Conservation (phyloP, 805 yeast species). For the Jamesozyma piceae region DNA sequence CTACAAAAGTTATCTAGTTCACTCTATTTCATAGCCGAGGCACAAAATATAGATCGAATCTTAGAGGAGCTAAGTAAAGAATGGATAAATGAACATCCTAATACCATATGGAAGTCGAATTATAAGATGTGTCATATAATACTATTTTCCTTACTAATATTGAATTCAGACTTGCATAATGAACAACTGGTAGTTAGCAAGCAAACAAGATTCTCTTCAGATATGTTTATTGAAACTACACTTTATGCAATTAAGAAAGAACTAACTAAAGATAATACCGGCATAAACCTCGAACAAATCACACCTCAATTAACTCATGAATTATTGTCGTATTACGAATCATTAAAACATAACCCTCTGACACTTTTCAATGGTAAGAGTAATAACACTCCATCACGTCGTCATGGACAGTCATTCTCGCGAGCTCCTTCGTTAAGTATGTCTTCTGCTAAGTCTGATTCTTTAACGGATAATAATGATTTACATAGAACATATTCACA, state of each 20-base stretch:
- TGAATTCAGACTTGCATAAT: slow-evolving; percentile 72
- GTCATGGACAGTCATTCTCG: background rate
- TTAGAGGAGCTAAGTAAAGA: slow-evolving; percentile 57
- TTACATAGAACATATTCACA: background rate
- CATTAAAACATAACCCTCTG: slow-evolving; percentile 15
- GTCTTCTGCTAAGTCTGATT: no score
- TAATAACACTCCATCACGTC: background rate
- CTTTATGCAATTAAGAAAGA: slow-evolving; percentile 35
- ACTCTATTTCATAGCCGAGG: slow-evolving; percentile 71
- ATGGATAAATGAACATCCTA: slow-evolving; percentile 46
- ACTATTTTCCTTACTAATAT: slow-evolving; percentile 58
- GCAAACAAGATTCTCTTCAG: slow-evolving; percentile 32
- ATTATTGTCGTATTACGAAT: slow-evolving; percentile 16
- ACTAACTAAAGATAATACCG: slow-evolving; percentile 5
- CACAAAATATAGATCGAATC: slow-evolving; percentile 70
- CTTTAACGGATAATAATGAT: background rate
- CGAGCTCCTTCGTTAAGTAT: no score
- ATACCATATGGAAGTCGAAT: slow-evolving; percentile 37
- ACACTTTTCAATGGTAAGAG: slow-evolving; percentile 14
- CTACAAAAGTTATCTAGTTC: slow-evolving; percentile 53
- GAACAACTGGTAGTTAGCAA: slow-evolving; percentile 28
- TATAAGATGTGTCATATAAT: slow-evolving; percentile 57
- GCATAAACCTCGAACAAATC: slow-evolving; percentile 3
- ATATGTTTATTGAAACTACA: slow-evolving; percentile 43
- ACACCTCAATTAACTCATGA: slow-evolving; percentile 11